Conservation (phyloP, 352 stramenopile genomes). For the Phytophthora tubulina region DNA sequence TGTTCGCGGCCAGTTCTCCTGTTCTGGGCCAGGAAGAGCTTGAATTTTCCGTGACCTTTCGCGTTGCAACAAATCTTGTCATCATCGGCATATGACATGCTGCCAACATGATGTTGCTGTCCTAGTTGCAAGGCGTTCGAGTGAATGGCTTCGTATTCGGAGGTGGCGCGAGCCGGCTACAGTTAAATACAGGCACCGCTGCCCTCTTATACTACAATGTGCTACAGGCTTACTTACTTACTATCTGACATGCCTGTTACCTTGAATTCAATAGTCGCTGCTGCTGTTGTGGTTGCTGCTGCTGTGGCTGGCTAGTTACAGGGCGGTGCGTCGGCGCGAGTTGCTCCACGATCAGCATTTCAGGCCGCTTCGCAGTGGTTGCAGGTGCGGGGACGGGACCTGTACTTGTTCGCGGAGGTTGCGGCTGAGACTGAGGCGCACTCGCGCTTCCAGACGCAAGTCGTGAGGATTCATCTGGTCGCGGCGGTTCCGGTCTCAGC, state of each 20-base stretch:
- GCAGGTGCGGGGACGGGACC: conserved; percentile 15
- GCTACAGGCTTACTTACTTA: conserved; percentile 55
- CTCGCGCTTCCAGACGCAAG: conserved; percentile 36
- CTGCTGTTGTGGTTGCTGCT: conserved; percentile 40
- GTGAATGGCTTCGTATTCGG: conserved; percentile 38
- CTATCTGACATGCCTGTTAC: conserved; percentile 53
- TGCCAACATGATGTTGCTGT: no score
- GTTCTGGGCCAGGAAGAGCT: not conserved
- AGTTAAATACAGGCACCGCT: conserved; percentile 44
- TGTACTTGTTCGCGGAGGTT: conserved; percentile 27
- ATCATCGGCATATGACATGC: no score
- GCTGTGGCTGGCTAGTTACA: conserved; percentile 41
- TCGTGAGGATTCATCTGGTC: conserved; percentile 46
- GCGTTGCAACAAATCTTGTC: no score
- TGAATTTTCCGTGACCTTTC: not conserved
- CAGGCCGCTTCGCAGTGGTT: conserved; percentile 38
- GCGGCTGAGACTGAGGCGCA: conserved; percentile 22
- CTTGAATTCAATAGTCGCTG: conserved; percentile 54
- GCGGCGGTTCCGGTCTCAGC: conserved; percentile 37
- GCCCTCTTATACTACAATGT: conserved; percentile 52
- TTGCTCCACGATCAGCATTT: conserved; percentile 52
- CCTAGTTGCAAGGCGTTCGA: not conserved
- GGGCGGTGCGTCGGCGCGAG: conserved; percentile 36
- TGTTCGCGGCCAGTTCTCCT: not conserved
- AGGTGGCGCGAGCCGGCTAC: conserved; percentile 25